Evolutionary conservation across 139 green algal species (phyloP).

Genomic region (Picochlorum sp.): DNA sequence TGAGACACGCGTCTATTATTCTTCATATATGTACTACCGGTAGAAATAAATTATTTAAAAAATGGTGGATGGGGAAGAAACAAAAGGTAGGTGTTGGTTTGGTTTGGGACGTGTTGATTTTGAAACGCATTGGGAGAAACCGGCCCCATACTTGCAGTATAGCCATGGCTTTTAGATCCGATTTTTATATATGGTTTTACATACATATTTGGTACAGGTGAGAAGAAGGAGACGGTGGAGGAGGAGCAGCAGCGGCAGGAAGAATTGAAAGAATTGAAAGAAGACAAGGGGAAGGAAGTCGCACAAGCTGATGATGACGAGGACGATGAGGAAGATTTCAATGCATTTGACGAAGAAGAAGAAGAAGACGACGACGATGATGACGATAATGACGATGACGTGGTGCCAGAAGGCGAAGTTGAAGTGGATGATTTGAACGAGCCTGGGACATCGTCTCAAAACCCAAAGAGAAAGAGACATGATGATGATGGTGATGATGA

Average conservation of each 20-base stretch:
- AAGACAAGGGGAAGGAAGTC: neutral
- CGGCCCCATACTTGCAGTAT: too few relatives aligned
- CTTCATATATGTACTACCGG: too few relatives aligned
- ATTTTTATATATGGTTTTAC: too few relatives aligned
- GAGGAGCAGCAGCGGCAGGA: conserved; percentile 13
- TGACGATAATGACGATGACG: conserved; percentile 10
- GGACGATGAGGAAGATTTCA: conserved; percentile 16
- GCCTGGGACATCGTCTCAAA: conserved; percentile 2
- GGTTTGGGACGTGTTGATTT: too few relatives aligned
- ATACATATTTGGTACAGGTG: neutral
- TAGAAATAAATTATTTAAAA: too few relatives aligned
- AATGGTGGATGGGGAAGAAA: conserved; percentile 1
- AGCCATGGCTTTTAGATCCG: too few relatives aligned
- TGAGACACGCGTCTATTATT: too few relatives aligned
- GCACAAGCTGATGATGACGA: conserved; percentile 15
- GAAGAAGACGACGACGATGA: conserved; percentile 6
- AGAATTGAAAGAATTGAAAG: conserved; percentile 5
- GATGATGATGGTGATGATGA: neutral
- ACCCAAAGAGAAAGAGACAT: conserved; percentile 10
- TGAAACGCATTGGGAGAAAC: too few relatives aligned
- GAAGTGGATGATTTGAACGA: conserved; percentile 4
- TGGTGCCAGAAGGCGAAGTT: neutral
- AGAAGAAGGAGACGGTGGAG: conserved; percentile 2
- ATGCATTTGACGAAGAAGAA: conserved; percentile 9
- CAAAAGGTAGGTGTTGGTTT: neutral